Evolutionary conservation across 2,329 filamentous ascomycete species (phyloP).

Genomic region (Eutypella sp.): DNA sequence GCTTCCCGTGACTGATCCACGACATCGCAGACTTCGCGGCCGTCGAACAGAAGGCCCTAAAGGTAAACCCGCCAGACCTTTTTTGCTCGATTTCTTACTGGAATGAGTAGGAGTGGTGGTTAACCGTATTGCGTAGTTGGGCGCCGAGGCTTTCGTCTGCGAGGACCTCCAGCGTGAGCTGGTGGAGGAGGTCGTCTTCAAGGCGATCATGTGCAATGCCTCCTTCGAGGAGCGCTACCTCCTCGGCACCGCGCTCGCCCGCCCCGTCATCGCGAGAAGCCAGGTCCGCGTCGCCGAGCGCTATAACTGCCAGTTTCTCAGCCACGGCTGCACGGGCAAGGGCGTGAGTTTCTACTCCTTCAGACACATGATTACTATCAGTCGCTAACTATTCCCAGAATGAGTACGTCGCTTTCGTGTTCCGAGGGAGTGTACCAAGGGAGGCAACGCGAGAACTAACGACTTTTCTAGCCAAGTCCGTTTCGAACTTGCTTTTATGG

Average conservation of each 20-base stretch:
- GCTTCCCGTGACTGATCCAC: too few species aligned
- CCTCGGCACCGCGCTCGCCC: background rate
- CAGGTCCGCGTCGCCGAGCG: background rate
- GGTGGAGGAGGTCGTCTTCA: slow-evolving; percentile 76
- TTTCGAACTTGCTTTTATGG: background rate
- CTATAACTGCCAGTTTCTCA: background rate
- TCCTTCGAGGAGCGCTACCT: slow-evolving; percentile 52
- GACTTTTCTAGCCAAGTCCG: background rate
- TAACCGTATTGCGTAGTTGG: too few species aligned
- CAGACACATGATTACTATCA: background rate
- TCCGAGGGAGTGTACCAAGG: too few species aligned
- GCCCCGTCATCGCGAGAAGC: background rate
- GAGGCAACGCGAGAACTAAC: too few species aligned
- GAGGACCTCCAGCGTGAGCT: too few species aligned
- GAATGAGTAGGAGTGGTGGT: too few species aligned
- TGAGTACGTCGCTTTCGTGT: background rate
- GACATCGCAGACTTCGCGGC: too few species aligned
- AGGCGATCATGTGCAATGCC: slow-evolving; percentile 67
- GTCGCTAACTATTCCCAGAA: background rate
- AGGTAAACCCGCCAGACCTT: too few species aligned
- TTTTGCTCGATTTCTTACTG: too few species aligned
- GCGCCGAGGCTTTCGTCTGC: too few species aligned
- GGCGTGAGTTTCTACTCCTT: background rate
- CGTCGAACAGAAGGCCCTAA: too few species aligned
- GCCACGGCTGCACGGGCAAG: background rate